Evolutionary conservation across 805 yeast genomes (phyloP), one percentile per base, ranked within the genome.

Genomic region (Spencermartinsiella europaea): DNA sequence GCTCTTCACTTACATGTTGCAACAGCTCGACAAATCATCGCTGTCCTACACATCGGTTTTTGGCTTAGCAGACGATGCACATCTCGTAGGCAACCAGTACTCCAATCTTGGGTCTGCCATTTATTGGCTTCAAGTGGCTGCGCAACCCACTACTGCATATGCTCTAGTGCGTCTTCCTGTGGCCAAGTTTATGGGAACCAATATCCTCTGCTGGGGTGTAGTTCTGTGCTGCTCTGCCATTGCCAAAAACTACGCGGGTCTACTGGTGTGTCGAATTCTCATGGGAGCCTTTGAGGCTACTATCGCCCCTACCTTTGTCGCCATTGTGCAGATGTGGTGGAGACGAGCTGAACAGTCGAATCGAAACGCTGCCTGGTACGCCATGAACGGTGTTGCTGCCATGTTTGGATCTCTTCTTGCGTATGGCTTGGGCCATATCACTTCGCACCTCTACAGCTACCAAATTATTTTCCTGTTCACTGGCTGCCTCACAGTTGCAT

Each of bases 281-380:
- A 58, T 78, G 25, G 84, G 85, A 14, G 59, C 70, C 49, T 62
- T 75, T 2, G 85, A 79, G 56, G 67, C 77, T 49, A 67, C 72
- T 17, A 73, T 79, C 21, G 73, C 80, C 15, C 85, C 86, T 3
- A 73, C 80, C 3, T 76, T 76, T 62, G 74, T 77, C 22, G 66
- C 76, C 27, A 59, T 80, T 41, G 80, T 83, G 3, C 62, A 76
- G 21, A 80, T 76, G 62, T 81, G 80, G 75, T 81, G 78, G 70
- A 72, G 68, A 48, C 54, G 63, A 17, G 51, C 51, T n/a, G 66
- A 66, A 50, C 77, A 79, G 43, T 82, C 82, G 15, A 40, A 40
- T 40, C 60, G 77, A 38, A 60, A 68, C 2, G 63, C 71, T 20
- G 47, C 67, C 21, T 75, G 77, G 73, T 68, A 72, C 49, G 68